A percentile compares a stretch with the other conserved stretches of the same genome.
phyloP scores from a whole-genome alignment of 208 protist genomes.

The Leishmania braziliensis region DNA sequence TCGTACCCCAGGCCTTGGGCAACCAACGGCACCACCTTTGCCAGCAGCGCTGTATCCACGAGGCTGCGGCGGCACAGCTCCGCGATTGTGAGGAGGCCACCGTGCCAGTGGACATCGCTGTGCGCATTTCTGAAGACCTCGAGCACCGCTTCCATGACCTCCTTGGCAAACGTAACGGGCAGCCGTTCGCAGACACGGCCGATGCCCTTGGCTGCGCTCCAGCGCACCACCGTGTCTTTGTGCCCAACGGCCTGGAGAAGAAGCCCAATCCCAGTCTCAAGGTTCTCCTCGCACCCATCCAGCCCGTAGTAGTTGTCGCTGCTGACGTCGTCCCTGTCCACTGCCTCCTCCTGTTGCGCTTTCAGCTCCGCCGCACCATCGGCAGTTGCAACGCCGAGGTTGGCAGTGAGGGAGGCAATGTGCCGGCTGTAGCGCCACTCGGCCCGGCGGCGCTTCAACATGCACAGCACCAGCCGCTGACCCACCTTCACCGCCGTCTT shows the following conservation, averaged over 20 bases:
- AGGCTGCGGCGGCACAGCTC: slow-evolving; percentile 96
- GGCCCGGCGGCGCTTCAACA: slow-evolving; percentile 81
- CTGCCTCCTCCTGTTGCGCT: background rate
- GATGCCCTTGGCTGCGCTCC: slow-evolving; percentile 97
- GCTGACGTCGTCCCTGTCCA: slow-evolving; percentile 28
- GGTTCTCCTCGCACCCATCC: slow-evolving; percentile 63
- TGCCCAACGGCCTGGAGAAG: slow-evolving; percentile 76
- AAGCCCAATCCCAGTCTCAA: slow-evolving; percentile 79
- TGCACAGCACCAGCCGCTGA: slow-evolving; percentile 90
- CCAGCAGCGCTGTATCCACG: slow-evolving; percentile 83
- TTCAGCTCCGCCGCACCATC: background rate
- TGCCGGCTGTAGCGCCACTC: slow-evolving; percentile 92
- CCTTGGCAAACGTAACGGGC: slow-evolving; percentile 83
- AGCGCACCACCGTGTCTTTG: slow-evolving; percentile 96
- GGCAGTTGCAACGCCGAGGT: slow-evolving; percentile 43
- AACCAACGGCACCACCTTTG: slow-evolving; percentile 74
- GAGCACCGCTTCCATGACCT: slow-evolving; percentile 89
- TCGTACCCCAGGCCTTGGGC: slow-evolving; percentile 93
- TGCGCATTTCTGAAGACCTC: slow-evolving; percentile 69
- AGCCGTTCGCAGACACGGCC: slow-evolving; percentile 94
- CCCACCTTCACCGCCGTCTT: slow-evolving; percentile 91
- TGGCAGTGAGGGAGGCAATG: slow-evolving; percentile 67
- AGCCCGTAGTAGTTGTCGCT: slow-evolving; percentile 40
- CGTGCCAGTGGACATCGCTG: slow-evolving; percentile 94
- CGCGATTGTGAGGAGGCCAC: slow-evolving; percentile 95